Percentiles rank a stretch among this genome's conserved stretches.
phyloP scores from a whole-genome alignment of 2,329 filamentous ascomycete genomes.

The Stenocarpella maydis region DNA sequence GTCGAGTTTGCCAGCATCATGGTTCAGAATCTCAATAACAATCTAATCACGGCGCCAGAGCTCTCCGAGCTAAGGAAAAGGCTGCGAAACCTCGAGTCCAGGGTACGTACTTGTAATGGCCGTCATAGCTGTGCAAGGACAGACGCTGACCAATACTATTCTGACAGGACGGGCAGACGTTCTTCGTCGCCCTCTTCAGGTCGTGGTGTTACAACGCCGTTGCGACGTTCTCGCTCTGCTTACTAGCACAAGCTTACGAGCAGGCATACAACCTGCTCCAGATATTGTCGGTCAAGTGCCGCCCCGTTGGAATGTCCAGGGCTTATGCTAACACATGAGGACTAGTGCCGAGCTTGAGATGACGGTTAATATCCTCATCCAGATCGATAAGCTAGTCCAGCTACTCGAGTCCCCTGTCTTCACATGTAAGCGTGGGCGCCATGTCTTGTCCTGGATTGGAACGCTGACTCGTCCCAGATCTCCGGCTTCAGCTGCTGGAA shows the following conservation, averaged over 20 bases:
- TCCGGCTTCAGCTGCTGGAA: slow-evolving; percentile 92
- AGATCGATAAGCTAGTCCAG: slow-evolving; percentile 98
- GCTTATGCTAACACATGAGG: slow-evolving; percentile 38
- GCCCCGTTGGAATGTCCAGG: neutral
- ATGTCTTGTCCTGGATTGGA: neutral
- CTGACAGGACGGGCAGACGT: slow-evolving; percentile 84
- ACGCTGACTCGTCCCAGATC: slow-evolving; percentile 63
- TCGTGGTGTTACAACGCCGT: slow-evolving; percentile 99
- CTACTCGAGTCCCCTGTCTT: slow-evolving; percentile 97
- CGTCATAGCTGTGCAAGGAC: neutral
- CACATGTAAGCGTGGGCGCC: slow-evolving; percentile 73
- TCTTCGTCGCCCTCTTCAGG: slow-evolving; percentile 93
- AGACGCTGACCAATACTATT: neutral
- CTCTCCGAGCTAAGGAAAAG: slow-evolving; percentile 89
- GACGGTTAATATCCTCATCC: slow-evolving; percentile 98
- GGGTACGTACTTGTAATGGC: slow-evolving; percentile 61
- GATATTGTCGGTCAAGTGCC: slow-evolving; percentile 72
- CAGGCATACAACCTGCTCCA: slow-evolving; percentile 96
- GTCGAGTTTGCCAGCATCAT: slow-evolving; percentile 99
- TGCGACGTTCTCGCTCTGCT: slow-evolving; percentile 93
- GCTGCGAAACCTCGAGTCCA: slow-evolving; percentile 88
- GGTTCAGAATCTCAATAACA: slow-evolving; percentile 99
- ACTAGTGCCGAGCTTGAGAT: slow-evolving; percentile 92
- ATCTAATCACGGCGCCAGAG: slow-evolving; percentile 96
- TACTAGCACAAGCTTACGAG: slow-evolving; percentile 96